A percentile compares a stretch with the other conserved stretches of the same genome.
Conservation (phyloP, 768 basidiomycete genomes). For the Podaxis sp. region DNA sequence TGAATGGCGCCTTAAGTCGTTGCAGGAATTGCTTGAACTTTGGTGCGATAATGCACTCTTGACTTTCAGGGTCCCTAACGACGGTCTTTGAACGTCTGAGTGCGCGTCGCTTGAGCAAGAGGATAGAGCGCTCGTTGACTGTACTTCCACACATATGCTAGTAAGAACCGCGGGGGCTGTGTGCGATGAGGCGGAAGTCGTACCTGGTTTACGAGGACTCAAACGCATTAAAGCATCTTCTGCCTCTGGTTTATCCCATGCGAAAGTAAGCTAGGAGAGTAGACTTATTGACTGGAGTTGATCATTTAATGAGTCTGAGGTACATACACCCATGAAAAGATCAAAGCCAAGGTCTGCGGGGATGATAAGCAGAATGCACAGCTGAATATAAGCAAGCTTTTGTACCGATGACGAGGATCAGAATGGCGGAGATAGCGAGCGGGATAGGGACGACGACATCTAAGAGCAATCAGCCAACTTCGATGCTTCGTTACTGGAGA, state of each 20-base stretch:
- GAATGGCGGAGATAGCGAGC: conserved; percentile 63
- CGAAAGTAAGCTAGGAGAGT: conserved; percentile 55
- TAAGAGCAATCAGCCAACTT: conserved; percentile 20
- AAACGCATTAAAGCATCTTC: conserved; percentile 66
- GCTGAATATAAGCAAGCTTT: background rate
- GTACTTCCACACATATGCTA: background rate
- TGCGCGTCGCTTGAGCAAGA: conserved; percentile 54
- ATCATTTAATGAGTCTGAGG: background rate
- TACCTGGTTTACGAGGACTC: conserved; percentile 65
- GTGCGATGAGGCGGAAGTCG: conserved; percentile 7
- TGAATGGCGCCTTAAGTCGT: conserved; percentile 54
- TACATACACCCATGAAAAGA: conserved; percentile 59
- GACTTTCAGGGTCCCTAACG: conserved; percentile 52
- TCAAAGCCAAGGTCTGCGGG: conserved; percentile 68
- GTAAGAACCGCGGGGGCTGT: background rate
- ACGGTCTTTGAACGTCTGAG: conserved; percentile 56
- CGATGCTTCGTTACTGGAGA: conserved; percentile 5
- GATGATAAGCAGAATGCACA: background rate
- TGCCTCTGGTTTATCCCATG: conserved; percentile 72
- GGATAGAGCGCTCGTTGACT: conserved; percentile 60
- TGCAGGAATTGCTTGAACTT: conserved; percentile 34
- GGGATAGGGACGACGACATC: conserved; percentile 71
- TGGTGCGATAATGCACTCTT: conserved; percentile 42
- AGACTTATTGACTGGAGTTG: background rate
- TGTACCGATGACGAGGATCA: conserved; percentile 69